Base-by-base conservation (phyloP, 768 basidiomycete genomes). In the Leccinum truebloodii region DNA sequence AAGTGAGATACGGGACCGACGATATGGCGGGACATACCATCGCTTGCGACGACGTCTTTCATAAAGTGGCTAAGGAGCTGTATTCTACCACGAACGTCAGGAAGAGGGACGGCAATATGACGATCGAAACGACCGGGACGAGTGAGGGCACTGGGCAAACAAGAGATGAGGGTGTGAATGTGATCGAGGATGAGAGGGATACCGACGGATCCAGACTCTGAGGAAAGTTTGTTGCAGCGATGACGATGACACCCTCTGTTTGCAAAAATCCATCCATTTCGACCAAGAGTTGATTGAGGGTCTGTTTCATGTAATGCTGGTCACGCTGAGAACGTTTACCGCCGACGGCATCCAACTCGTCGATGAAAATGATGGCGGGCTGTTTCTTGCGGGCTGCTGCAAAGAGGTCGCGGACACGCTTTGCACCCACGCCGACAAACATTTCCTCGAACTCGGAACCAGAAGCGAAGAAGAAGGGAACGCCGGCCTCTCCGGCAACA, bases 391-490 rank as follows among this genome's bases (percentile, higher is more conserved):
- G 85, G 24, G 97, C 97, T 6, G 92, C 87, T 6, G 92, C 87
- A 67, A 99, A 99, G 30, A 99, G 84, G 63, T 98, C 96, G 44
- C 97, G 85, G 44, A 99, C 92, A 12, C 97, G 89, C 72, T 95
- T 94, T 16, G 97, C 95, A 55, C 95, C 95, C 37, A 93, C 89
- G 58, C 94, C 94, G 52, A 96, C 95, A 71, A 95, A 96, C 88
- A 98, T 95, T 75, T 98, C 96, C 72, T 98, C 96, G 64, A 98
- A 98, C 69, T 97, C 95, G 54, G 93, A 93, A 12, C 96, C 97
- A 35, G 92, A 94, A 37, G 96, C 94, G 69, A 95, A 97, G 74
- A 98, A 88, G 81, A 99, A 99, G 0, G 95, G 94, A 46, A 99
- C 97, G 16, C 90, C 95, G 16, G 97, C 97, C 79, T 99, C 97